Base-by-base conservation (phyloP, 2,329 filamentous ascomycete genomes). In the Daldinia sp. region DNA sequence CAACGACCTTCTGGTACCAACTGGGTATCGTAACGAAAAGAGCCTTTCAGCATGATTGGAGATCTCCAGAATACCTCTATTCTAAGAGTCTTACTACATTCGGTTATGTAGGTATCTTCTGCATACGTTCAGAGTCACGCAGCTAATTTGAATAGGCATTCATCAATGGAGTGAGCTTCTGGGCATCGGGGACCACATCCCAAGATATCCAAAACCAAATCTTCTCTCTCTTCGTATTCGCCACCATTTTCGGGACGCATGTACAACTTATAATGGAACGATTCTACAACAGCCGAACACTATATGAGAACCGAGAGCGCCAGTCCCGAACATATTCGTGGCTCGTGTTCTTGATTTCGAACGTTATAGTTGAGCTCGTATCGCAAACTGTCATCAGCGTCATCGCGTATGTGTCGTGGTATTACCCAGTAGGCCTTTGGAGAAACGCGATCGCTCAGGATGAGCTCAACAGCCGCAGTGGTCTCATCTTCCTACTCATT, bases 81-180 rank as follows among this genome's bases (percentile, higher is more conserved):
- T 60, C 69, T 0, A 37, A 66, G 69, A 48, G 15, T 35, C 15
- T 30, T 10, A 18, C 39, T 26, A 37, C 30, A 39, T 37, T 13
- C 18, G 35, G 35, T 37, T 37, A 37, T 37, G 35, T 37, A 37
- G 35, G 35, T 37, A 37, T 10, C 35, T 20, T 2, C 13, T 18
- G 15, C 41, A 20, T n/a, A 7, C 1, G 13, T n/a, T 15, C 9
- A 9, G 13, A 18, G 7, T 15, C 15, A 3, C 2, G 13, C 91
- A 89, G 64, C 56, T 66, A 30, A 51, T 46, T 2, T 12, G 39
- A 20, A 5, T 39, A 71, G 65, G 82, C 89, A 6, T 84, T 96
- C 13, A 94, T 94, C 78, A 92, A 95, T 74, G 93, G 92, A 23
- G 92, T 94, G 78, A 90, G 91, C 39, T 94, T 95, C 79, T 92